Conservation (phyloP, 192 early-diverging fungal genomes). For the Physocladia obscura region DNA sequence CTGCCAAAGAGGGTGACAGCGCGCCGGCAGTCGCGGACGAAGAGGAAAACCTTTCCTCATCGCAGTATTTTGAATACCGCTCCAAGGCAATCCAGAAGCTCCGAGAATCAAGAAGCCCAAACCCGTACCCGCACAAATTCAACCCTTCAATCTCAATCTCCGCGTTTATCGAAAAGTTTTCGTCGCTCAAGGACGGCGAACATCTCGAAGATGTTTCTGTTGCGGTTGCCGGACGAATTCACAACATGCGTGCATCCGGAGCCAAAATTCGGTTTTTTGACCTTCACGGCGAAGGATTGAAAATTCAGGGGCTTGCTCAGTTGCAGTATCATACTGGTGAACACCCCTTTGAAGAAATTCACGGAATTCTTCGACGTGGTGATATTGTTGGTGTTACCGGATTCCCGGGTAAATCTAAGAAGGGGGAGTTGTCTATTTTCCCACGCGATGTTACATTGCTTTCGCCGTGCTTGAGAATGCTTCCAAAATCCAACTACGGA, state of each 20-base stretch:
- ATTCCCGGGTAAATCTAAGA: constrained; percentile 87
- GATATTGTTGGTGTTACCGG: constrained; percentile 95
- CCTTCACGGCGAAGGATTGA: constrained; percentile 86
- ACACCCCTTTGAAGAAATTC: constrained; percentile 70
- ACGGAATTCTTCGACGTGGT: constrained; percentile 84
- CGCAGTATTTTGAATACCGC: constrained; percentile 95
- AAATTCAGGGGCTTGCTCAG: constrained; percentile 92
- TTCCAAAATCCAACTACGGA: constrained; percentile 92
- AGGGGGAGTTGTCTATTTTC: constrained; percentile 94
- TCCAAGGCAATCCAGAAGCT: constrained; percentile 80
- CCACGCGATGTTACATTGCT: constrained; percentile 84
- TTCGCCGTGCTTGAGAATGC: constrained; percentile 91
- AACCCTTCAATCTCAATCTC: constrained; percentile 80
- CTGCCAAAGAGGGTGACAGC: constrained; percentile 60
- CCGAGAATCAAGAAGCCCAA: constrained; percentile 76
- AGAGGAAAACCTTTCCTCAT: constrained; percentile 78
- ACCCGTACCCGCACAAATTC: constrained; percentile 99
- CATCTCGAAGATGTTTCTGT: constrained; percentile 66
- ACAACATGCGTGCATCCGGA: constrained; percentile 92
- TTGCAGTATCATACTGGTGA: constrained; percentile 60
- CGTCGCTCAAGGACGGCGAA: constrained; percentile 67
- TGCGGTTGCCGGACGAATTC: constrained; percentile 86
- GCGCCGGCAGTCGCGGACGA: constrained; percentile 51
- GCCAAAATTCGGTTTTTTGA: constrained; percentile 94
- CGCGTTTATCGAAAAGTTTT: constrained; percentile 85